phyloP scores from a whole-genome alignment of 2,329 filamentous ascomycete species.

The Clonostachys solani region DNA sequence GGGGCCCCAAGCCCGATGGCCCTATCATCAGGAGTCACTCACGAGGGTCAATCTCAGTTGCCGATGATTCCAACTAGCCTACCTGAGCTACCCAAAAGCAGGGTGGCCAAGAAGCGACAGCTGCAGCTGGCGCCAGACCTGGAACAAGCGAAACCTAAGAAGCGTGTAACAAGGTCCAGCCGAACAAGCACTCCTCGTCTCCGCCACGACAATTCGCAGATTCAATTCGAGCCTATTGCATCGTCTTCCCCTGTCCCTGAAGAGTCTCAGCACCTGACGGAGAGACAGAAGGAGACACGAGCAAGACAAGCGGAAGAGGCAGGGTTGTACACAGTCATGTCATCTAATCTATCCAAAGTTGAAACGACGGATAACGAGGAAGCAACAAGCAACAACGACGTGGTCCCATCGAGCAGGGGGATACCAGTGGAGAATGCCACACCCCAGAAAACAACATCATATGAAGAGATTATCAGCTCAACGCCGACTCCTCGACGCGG shows the following conservation, averaged over 20 bases:
- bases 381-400: slow-evolving; percentile 3
- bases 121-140: neutral
- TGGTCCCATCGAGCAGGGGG: neutral
- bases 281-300: slow-evolving; percentile 73
- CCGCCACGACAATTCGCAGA: slow-evolving; percentile 78
- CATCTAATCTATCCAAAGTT: slow-evolving; percentile 38
- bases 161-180: slow-evolving; percentile 8
- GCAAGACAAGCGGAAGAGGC: slow-evolving; percentile 66
- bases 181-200: slow-evolving; percentile 42
- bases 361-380: slow-evolving; percentile 9
- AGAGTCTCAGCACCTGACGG: slow-evolving; percentile 73
- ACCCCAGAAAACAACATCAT: slow-evolving; percentile 36
- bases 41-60: neutral
- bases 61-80: neutral
- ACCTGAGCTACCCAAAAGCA: neutral
- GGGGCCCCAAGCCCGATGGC: neutral
- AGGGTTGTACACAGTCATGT: slow-evolving; percentile 64
- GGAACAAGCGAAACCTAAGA: neutral
- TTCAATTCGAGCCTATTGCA: slow-evolving; percentile 69
- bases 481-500: slow-evolving; percentile 59
- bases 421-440: slow-evolving; percentile 29
- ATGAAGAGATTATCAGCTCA: slow-evolving; percentile 50
- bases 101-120: neutral
- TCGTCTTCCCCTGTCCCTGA: slow-evolving; percentile 40
- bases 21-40: neutral